These are phyloP conservation scores for Boletellus emodensis DNA, from an alignment of 768 basidiomycete genomes.

Conservation along the genomic window DNA sequence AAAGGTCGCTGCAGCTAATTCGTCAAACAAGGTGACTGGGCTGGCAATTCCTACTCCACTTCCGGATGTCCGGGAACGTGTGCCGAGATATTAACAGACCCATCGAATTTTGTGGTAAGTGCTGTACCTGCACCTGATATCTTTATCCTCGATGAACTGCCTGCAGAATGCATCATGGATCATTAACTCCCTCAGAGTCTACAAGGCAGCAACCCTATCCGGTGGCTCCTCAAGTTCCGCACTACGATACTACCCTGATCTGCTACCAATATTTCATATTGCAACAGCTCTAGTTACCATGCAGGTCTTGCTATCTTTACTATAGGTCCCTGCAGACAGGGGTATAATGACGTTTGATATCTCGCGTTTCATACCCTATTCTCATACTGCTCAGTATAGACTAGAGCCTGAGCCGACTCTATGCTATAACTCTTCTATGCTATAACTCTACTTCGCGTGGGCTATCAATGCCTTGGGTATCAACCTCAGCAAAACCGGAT, in stretches of 20 bases:
- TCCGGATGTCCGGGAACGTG: slow-evolving; percentile 76
- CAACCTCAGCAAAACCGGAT: slow-evolving; percentile 64
- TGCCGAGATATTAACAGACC: slow-evolving; percentile 55
- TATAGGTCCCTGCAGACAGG: slow-evolving; percentile 11
- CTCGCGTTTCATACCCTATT: slow-evolving; percentile 1
- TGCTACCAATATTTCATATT: slow-evolving; percentile 10
- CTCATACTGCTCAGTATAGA: background rate
- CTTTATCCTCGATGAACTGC: slow-evolving; percentile 2
- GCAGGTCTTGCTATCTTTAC: slow-evolving; percentile 11
- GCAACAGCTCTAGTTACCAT: slow-evolving; percentile 4
- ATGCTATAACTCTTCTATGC: slow-evolving; percentile 40
- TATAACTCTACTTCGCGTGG: slow-evolving; percentile 29
- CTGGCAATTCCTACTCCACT: slow-evolving; percentile 74
- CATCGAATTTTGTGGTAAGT: slow-evolving; percentile 67
- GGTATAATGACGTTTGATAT: slow-evolving; percentile 7
- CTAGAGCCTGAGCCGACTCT: slow-evolving; percentile 36
- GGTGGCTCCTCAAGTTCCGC: slow-evolving; percentile 30
- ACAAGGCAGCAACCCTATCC: slow-evolving; percentile 51
- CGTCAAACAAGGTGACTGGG: slow-evolving; percentile 64
- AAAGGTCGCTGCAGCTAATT: slow-evolving; percentile 4
- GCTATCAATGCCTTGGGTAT: background rate
- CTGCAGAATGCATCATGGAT: slow-evolving; percentile 74
- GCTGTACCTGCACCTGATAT: background rate
- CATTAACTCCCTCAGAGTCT: slow-evolving; percentile 76
- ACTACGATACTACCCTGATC: slow-evolving; percentile 1